Evolutionary conservation across 1,139 yeast species (phyloP), one percentile per base, ranked within the genome.

Genomic region (Pichia kudriavzevii): DNA sequence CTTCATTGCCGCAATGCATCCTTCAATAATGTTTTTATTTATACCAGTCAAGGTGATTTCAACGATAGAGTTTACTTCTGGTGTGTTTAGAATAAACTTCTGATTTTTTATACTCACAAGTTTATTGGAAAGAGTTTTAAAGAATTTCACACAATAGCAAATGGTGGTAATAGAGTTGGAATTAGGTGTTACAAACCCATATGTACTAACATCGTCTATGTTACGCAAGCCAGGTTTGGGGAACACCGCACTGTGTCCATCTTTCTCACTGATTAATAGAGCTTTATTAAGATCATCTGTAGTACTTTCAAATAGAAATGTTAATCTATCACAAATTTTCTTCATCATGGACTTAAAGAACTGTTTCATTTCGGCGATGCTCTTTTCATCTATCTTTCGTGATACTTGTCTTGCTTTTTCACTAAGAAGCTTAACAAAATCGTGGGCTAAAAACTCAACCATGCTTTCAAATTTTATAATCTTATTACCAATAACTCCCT

Each of bases 101-200:
- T 21, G 49, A 19, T 31, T 34, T 34, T 30, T 41, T 31, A 28
- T 10, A 7, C 35, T 26, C 4, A 24, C 16, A 9, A 72, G 61
- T 22, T 44, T 42, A 3, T 40, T 34, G 7, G 35, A 35, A 3
- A 56, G 39, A 23, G 26, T 64, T 53, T 29, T 59, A 52, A 31
- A 69, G 49, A 33, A 67, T 47, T 10, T 60, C 49, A 32, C 60
- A 58, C 31, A 65, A 52, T 31, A 73, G 56, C 39, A 60, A 52
- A 30, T 69, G 2, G 79, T 64, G 32, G 81, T 66, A 21, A 79
- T 56, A 7, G 79, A 69, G 46, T 77, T 79, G 1, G 83, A 64
- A 38, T 63, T 60, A 1, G 77, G 77, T 2, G 87, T 85, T 19
- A 76, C 50, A 46, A 75, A 77, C 3, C 77, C 75, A 53, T 64